Evolutionary conservation across 768 basidiomycete genomes (phyloP).

Genomic region (Hypholoma fasciculare): DNA sequence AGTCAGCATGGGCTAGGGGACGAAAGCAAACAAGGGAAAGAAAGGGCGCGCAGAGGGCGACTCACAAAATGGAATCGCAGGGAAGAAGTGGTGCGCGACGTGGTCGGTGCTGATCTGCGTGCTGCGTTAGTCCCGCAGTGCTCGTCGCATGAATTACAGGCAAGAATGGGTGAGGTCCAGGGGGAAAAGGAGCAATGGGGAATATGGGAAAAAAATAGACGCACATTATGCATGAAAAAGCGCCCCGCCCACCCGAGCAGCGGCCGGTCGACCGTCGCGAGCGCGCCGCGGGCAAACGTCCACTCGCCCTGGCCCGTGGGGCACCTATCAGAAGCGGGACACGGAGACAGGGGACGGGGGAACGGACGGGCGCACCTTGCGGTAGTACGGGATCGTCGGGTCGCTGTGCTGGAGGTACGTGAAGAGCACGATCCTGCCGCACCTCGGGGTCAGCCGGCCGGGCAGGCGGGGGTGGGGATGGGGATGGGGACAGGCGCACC

Average conservation of each 20-base stretch:
- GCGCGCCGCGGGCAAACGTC: conserved; percentile 61
- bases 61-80: conserved; percentile 60
- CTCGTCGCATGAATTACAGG: too few relatives aligned
- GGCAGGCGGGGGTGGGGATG: too few relatives aligned
- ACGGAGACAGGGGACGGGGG: too few relatives aligned
- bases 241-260: conserved; percentile 60
- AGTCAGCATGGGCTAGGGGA: too few relatives aligned
- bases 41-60: conserved; percentile 1
- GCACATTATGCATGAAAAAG: conserved; percentile 57
- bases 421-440: conserved; percentile 61
- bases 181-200: too few relatives aligned
- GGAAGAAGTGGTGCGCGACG: conserved; percentile 63
- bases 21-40: not conserved
- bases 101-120: conserved; percentile 47
- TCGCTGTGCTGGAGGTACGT: conserved; percentile 66
- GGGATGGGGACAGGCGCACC: too few relatives aligned
- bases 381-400: conserved; percentile 59
- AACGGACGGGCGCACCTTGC: too few relatives aligned
- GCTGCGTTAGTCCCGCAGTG: not conserved
- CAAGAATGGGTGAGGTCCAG: too few relatives aligned
- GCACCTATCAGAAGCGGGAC: too few relatives aligned
- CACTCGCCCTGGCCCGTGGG: too few relatives aligned
- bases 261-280: conserved; percentile 60
- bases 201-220: not conserved
- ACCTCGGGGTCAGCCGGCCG: too few relatives aligned